phyloP scores from a whole-genome alignment of 768 basidiomycete species.

The Boletus subparvulus region DNA sequence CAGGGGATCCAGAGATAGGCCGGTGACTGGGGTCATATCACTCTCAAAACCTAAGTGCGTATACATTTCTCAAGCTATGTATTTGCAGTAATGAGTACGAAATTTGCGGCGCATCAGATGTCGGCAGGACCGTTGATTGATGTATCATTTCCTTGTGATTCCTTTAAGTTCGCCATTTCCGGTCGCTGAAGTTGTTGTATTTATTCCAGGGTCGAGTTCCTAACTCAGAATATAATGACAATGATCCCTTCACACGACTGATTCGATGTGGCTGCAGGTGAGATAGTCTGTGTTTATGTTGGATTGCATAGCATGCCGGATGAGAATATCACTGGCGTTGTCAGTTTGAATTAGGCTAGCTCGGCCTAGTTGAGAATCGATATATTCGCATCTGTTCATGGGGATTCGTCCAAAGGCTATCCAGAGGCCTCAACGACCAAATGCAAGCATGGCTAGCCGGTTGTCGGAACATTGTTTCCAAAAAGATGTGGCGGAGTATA shows the following conservation, averaged over 20 bases:
- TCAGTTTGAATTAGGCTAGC: not conserved
- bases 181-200: not conserved
- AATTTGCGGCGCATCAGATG: not conserved
- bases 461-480: too few relatives aligned
- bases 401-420: too few relatives aligned
- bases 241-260: not conserved
- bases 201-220: not conserved
- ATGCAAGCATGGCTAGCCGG: too few relatives aligned
- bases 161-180: not conserved
- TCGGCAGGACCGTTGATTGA: not conserved
- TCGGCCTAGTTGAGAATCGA: not conserved
- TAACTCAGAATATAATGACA: not conserved
- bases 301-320: not conserved
- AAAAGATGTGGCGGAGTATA: too few relatives aligned
- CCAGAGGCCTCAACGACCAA: too few relatives aligned
- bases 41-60: too few relatives aligned
- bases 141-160: not conserved
- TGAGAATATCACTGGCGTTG: not conserved
- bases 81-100: not conserved
- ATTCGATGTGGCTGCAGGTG: not conserved
- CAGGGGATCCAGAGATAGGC: too few relatives aligned
- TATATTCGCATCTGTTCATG: not conserved
- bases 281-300: not conserved
- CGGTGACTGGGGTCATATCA: too few relatives aligned
- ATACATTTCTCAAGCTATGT: too few relatives aligned